Percentiles rank a stretch among this genome's conserved stretches.
phyloP scores from a whole-genome alignment of 1,139 yeast species.

The Saccharomycopsis crataegensis region DNA sequence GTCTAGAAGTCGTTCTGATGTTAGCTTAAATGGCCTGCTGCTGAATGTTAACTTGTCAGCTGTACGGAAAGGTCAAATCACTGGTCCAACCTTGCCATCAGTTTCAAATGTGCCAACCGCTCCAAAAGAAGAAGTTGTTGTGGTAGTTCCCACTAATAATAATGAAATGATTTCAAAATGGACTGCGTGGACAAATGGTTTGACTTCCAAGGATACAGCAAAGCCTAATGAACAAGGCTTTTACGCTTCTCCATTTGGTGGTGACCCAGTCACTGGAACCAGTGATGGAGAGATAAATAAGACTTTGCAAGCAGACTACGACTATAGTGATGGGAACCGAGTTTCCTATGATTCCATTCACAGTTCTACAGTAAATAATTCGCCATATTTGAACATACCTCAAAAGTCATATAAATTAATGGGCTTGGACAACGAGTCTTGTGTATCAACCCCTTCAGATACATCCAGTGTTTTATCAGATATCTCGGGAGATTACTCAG shows the following conservation, averaged over 20 bases:
- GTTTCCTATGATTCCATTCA: too few species aligned
- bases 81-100: background rate
- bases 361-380: too few species aligned
- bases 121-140: conserved; percentile 15
- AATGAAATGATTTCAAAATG: conserved; percentile 20
- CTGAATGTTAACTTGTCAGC: background rate
- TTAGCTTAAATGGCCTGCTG: background rate
- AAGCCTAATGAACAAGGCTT: conserved; percentile 27
- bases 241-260: conserved; percentile 20
- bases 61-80: background rate
- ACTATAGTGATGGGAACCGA: background rate
- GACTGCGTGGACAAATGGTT: conserved; percentile 20
- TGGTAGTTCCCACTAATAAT: background rate
- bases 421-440: background rate
- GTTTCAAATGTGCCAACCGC: background rate
- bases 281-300: background rate
- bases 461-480: conserved; percentile 3
- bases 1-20: conserved; percentile 5
- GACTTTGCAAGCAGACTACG: background rate
- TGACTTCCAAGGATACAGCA: conserved; percentile 13
- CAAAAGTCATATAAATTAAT: background rate
- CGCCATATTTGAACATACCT: background rate
- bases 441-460: conserved; percentile 1
- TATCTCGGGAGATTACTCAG: background rate
- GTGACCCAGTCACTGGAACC: background rate